Base-by-base conservation (phyloP, 805 yeast genomes). In the Yarrowia bubula region DNA sequence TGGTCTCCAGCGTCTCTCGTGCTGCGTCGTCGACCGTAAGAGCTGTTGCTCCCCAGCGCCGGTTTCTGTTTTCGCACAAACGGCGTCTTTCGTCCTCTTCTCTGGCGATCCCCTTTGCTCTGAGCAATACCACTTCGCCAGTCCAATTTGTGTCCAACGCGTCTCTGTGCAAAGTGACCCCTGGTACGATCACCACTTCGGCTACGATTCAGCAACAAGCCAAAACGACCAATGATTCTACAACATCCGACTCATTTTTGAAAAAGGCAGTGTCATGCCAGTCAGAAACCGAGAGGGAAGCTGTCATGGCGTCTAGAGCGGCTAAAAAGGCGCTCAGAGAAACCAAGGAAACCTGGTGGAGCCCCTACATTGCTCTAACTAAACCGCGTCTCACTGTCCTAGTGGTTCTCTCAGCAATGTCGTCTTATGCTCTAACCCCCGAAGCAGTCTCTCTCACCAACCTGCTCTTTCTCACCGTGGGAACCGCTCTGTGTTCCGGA, bases 391-490 rank as follows among this genome's bases (percentile, higher is more conserved):
- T 95, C 64, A 90, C 98, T 0, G 84, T 92, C 7, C 77, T 95
- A 43, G 96, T 95, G 13, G 96, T 93, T 75, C 79, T 95, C 18
- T 89, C 97, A 64, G 88, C 97, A 0, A 91, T 95, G 71, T 91
- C 98, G 68, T 88, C 98, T 0, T 95, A 93, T 74, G 98, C 98
- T 0, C 78, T 95, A 35, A 90, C 97, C 0, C 98, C 99, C 1
- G 82, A 82, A 69, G 84, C 92, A 10, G 90, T 92, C 0, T 84
- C 95, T 0, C 75, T 93, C 3, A 78, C 84, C 7, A 87, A 90
- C 68, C 81, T 95, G 57, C 71, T 89, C 37, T 85, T 86, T 69
- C 79, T 95, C 37, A 90, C 97, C 0, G 75, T 82, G 0, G 99
- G 99, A 14, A 95, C 98, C 0, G 84, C 93, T 1, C 77, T 95